A percentile compares a stretch with the other conserved stretches of the same genome.
phyloP scores from a whole-genome alignment of 352 stramenopile species.

The Pythium brassicae region DNA sequence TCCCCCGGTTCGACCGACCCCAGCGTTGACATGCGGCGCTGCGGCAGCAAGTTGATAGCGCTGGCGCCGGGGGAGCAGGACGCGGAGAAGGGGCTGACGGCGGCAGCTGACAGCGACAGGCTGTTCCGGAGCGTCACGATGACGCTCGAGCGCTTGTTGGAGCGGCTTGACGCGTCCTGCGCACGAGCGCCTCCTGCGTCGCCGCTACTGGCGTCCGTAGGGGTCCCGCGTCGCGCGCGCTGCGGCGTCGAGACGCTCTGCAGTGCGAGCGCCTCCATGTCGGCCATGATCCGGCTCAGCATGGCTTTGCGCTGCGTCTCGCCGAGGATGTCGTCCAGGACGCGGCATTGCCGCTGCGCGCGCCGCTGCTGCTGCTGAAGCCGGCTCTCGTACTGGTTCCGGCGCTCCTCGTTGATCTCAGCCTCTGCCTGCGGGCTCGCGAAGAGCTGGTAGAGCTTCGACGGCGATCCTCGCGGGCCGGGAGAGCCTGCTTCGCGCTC shows the following conservation, averaged over 20 bases:
- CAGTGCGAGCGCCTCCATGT: slow-evolving; percentile 52
- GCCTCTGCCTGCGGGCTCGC: slow-evolving; percentile 9
- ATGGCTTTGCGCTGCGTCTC: slow-evolving; percentile 60
- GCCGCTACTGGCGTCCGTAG: background rate
- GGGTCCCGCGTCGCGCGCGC: background rate
- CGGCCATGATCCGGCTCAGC: slow-evolving; percentile 56
- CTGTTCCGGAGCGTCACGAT: slow-evolving; percentile 3
- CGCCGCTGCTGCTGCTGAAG: slow-evolving; percentile 11
- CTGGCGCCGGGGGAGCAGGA: background rate
- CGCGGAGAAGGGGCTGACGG: too few species aligned
- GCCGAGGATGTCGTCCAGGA: slow-evolving; percentile 48
- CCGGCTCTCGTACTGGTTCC: background rate
- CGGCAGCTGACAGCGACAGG: background rate
- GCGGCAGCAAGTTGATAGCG: slow-evolving; percentile 21
- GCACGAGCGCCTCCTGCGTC: background rate
- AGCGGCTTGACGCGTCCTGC: background rate
- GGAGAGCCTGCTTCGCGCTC: background rate
- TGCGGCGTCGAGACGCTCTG: background rate
- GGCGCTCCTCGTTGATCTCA: slow-evolving; percentile 15
- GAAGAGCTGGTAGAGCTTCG: slow-evolving; percentile 8
- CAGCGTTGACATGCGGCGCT: slow-evolving; percentile 31
- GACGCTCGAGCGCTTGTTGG: slow-evolving; percentile 4
- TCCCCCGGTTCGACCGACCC: slow-evolving; percentile 14
- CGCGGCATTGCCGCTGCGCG: slow-evolving; percentile 14
- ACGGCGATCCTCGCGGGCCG: background rate